Conservation (phyloP, 768 basidiomycete species). For the Suillus bovinus region DNA sequence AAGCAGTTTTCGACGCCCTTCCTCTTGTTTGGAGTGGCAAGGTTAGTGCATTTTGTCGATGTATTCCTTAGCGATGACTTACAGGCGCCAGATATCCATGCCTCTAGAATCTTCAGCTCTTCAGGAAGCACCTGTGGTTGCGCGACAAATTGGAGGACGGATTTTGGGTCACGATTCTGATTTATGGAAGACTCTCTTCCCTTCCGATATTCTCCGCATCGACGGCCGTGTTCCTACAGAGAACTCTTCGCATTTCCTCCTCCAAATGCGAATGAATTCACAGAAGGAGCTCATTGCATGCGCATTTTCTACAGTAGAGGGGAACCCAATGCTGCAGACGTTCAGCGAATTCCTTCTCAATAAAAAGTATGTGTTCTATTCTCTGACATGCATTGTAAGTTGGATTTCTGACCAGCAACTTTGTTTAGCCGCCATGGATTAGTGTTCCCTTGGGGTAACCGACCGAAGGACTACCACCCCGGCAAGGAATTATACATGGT, state of each 20-base stretch:
- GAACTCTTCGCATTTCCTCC: slow-evolving; percentile 76
- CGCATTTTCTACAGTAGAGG: slow-evolving; percentile 60
- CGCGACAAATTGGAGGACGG: slow-evolving; percentile 81
- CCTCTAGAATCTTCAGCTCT: slow-evolving; percentile 72
- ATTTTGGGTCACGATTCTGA: slow-evolving; percentile 52
- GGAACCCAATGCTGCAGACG: slow-evolving; percentile 52
- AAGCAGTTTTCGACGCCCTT: slow-evolving; percentile 53
- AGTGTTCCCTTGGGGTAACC: slow-evolving; percentile 82
- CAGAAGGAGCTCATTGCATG: slow-evolving; percentile 80
- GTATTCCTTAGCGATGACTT: slow-evolving; percentile 12
- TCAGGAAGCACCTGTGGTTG: slow-evolving; percentile 64
- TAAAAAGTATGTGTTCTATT: slow-evolving; percentile 58
- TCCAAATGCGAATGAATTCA: slow-evolving; percentile 75
- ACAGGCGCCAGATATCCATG: slow-evolving; percentile 64
- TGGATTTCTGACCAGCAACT: slow-evolving; percentile 13
- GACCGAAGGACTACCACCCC: slow-evolving; percentile 70
- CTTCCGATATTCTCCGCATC: slow-evolving; percentile 65
- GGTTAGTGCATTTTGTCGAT: slow-evolving; percentile 40
- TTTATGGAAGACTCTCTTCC: slow-evolving; percentile 80
- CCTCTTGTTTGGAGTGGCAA: slow-evolving; percentile 75
- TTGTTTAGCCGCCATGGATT: slow-evolving; percentile 75
- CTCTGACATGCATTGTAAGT: slow-evolving; percentile 9
- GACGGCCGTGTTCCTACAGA: slow-evolving; percentile 82
- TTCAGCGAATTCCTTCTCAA: slow-evolving; percentile 67
- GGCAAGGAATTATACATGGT: slow-evolving; percentile 89